phyloP scores from a whole-genome alignment of 768 basidiomycete species.

The Dioszegia aurantiaca region DNA sequence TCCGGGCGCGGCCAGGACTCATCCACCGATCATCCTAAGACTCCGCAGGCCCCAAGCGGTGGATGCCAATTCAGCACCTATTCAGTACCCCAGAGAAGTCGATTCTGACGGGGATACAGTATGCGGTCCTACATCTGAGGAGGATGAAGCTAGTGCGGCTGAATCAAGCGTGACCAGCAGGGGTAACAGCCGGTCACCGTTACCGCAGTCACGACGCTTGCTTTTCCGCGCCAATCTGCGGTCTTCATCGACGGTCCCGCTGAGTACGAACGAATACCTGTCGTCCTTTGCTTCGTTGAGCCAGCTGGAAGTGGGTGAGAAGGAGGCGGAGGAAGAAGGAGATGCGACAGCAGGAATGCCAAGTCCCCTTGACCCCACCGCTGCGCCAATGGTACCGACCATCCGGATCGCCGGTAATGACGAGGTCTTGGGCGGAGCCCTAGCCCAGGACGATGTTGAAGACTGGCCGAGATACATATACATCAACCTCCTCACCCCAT shows the following conservation, averaged over 20 bases:
- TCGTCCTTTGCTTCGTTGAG: neutral
- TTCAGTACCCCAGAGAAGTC: slow-evolving; percentile 17
- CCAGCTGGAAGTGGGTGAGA: neutral
- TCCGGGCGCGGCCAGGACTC: neutral
- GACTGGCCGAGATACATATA: too few relatives aligned
- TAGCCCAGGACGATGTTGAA: too few relatives aligned
- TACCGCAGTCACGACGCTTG: neutral
- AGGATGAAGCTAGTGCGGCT: slow-evolving; percentile 5
- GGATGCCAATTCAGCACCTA: neutral
- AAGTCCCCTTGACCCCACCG: too few relatives aligned
- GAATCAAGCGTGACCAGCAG: neutral
- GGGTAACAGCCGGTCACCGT: neutral
- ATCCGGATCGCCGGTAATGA: too few relatives aligned
- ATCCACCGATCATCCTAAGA: slow-evolving; percentile 8
- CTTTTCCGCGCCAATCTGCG: neutral
- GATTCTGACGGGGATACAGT: slow-evolving; percentile 48
- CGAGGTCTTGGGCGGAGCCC: too few relatives aligned
- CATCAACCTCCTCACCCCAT: too few relatives aligned
- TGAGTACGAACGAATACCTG: slow-evolving; percentile 10
- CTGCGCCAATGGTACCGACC: too few relatives aligned
- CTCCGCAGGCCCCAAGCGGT: slow-evolving; percentile 1
- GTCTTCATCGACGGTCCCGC: neutral
- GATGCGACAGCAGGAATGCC: too few relatives aligned
- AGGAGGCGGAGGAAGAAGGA: neutral
- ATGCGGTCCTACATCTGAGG: slow-evolving; percentile 31